A percentile compares a stretch with the other conserved stretches of the same genome.
Evolutionary conservation across 2,329 filamentous ascomycete genomes (phyloP).

Genomic region (Fusarium irregulare): DNA sequence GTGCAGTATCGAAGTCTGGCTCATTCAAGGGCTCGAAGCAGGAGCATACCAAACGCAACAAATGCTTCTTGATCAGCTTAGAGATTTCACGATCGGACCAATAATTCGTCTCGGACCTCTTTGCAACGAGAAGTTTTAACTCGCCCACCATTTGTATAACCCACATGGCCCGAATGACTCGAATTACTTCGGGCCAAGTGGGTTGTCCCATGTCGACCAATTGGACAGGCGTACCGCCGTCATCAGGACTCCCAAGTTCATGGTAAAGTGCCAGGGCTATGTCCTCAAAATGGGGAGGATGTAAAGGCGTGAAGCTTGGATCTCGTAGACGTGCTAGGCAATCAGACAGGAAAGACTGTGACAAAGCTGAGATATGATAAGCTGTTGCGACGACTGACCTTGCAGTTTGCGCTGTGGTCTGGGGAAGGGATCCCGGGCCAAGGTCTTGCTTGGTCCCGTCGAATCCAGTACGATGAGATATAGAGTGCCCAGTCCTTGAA

Average conservation of each 20-base stretch:
- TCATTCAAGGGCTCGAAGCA: too few species aligned
- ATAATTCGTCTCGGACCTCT: too few species aligned
- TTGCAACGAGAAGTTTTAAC: background rate
- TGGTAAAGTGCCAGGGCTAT: background rate
- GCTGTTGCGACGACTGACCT: background rate
- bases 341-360: background rate
- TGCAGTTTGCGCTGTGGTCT: too few species aligned
- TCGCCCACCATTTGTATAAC: constrained; percentile 31
- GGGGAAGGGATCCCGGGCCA: too few species aligned
- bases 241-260: constrained; percentile 12
- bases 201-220: constrained; percentile 29
- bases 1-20: background rate
- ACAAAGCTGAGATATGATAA: background rate
- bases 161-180: constrained; percentile 39
- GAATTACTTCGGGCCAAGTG: constrained; percentile 42
- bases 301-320: constrained; percentile 25
- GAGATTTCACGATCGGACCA: background rate
- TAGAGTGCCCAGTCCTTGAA: too few species aligned
- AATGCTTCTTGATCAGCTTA: background rate
- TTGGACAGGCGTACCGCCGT: constrained; percentile 1
- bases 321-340: constrained; percentile 12
- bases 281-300: background rate
- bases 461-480: too few species aligned
- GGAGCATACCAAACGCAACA: background rate
- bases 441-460: too few species aligned